Evolutionary conservation across 2,329 filamentous ascomycete genomes (phyloP).

Genomic region (Cucurbitaria berberidis): DNA sequence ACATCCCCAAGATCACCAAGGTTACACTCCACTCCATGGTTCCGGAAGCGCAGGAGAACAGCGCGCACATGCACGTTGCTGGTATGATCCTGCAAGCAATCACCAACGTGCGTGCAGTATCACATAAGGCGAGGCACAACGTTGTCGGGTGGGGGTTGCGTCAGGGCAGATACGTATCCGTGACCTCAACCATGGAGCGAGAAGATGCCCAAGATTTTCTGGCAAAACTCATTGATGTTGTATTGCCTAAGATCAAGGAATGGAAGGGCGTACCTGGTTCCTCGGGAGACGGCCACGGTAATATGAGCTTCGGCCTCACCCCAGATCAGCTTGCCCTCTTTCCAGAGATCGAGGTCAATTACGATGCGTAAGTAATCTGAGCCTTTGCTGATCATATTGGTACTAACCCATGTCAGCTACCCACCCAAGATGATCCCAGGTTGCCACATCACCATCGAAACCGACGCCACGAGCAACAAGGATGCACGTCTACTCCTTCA

Average conservation of each 20-base stretch:
- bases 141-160: slow-evolving; percentile 78
- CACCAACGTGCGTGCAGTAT: slow-evolving; percentile 73
- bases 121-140: slow-evolving; percentile 72
- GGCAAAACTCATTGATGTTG: slow-evolving; percentile 86
- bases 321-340: slow-evolving; percentile 80
- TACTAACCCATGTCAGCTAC: slow-evolving; percentile 55
- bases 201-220: slow-evolving; percentile 89
- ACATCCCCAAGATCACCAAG: slow-evolving; percentile 80
- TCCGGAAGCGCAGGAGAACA: slow-evolving; percentile 70
- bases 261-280: slow-evolving; percentile 80
- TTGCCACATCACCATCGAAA: slow-evolving; percentile 82
- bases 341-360: slow-evolving; percentile 94
- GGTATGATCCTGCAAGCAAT: slow-evolving; percentile 86
- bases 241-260: slow-evolving; percentile 95
- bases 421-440: slow-evolving; percentile 80
- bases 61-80: slow-evolving; percentile 78
- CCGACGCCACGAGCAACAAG: slow-evolving; percentile 81
- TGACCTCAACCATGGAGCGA: slow-evolving; percentile 78
- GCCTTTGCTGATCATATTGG: too few species aligned
- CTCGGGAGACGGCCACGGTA: slow-evolving; percentile 86
- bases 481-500: slow-evolving; percentile 80
- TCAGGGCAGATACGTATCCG: slow-evolving; percentile 72
- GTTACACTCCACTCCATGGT: slow-evolving; percentile 83
- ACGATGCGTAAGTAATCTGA: slow-evolving; percentile 74
- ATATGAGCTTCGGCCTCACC: slow-evolving; percentile 81